Evolutionary conservation across 768 basidiomycete genomes (phyloP).

Genomic region (Auriscalpium orientale): DNA sequence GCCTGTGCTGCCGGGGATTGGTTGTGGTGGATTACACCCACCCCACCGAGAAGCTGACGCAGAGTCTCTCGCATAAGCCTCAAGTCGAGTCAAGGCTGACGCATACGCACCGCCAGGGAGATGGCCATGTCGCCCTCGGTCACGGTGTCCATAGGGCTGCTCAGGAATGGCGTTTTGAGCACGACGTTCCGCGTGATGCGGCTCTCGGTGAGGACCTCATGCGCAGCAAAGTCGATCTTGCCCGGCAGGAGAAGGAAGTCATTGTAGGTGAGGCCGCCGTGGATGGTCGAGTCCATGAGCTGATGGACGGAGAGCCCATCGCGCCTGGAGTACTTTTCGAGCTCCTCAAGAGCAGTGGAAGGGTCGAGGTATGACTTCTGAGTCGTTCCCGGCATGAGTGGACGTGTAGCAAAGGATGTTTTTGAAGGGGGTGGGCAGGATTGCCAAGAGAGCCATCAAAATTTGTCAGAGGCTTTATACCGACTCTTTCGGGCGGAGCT

Average conservation of each 20-base stretch:
- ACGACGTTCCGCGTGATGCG: constrained; percentile 84
- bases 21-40: constrained; percentile 98
- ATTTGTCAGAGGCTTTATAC: background rate
- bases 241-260: constrained; percentile 94
- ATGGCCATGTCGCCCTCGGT: constrained; percentile 95
- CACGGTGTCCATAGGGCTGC: constrained; percentile 99
- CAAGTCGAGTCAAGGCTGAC: too few relatives aligned
- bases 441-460: background rate
- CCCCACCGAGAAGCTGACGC: constrained; percentile 77
- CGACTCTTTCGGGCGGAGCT: too few relatives aligned
- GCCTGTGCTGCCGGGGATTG: constrained; percentile 80
- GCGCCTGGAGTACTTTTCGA: constrained; percentile 55
- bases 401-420: background rate
- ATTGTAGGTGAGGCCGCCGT: constrained; percentile 96
- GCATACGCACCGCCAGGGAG: constrained; percentile 67
- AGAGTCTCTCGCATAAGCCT: background rate
- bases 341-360: constrained; percentile 64
- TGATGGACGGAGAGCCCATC: constrained; percentile 85
- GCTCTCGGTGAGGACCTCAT: constrained; percentile 74
- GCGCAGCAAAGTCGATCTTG: constrained; percentile 88
- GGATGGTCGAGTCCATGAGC: constrained; percentile 79
- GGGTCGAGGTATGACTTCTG: constrained; percentile 10
- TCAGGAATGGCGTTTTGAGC: constrained; percentile 94
- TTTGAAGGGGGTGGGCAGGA: constrained; percentile 4
- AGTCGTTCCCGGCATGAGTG: background rate